A percentile compares a stretch with the other conserved stretches of the same genome.
Evolutionary conservation across 257 asterid genomes (phyloP).

Genomic region (Gentiana macrophylla): DNA sequence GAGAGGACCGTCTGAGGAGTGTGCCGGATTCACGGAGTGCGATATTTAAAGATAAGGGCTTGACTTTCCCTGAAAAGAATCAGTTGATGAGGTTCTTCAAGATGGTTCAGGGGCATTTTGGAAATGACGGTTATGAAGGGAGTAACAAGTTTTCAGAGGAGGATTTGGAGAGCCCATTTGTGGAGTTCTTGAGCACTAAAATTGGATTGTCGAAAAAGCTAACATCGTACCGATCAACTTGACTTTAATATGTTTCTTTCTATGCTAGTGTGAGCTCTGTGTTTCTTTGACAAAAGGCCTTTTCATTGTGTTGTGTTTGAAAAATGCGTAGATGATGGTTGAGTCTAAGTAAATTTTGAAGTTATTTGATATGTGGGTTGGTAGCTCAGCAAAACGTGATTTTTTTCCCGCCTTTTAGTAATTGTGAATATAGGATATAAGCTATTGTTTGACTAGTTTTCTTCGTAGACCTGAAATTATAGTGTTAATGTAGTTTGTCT

Average conservation of each 20-base stretch:
- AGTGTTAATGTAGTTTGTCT: too few relatives aligned
- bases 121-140: slow-evolving; percentile 25
- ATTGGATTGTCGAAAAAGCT: slow-evolving; percentile 65
- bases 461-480: too few relatives aligned
- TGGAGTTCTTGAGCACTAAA: slow-evolving; percentile 45
- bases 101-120: slow-evolving; percentile 62
- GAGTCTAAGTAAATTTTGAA: too few relatives aligned
- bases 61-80: slow-evolving; percentile 64
- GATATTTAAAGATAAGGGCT: slow-evolving; percentile 49
- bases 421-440: too few relatives aligned
- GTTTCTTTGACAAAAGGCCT: background rate
- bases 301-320: too few relatives aligned
- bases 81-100: slow-evolving; percentile 84
- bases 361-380: too few relatives aligned
- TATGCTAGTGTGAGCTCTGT: slow-evolving; percentile 23
- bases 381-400: too few relatives aligned
- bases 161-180: slow-evolving; percentile 78
- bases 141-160: slow-evolving; percentile 35
- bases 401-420: too few relatives aligned
- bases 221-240: slow-evolving; percentile 59
- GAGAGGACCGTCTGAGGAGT: slow-evolving; percentile 38
- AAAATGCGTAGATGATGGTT: background rate
- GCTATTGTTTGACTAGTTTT: too few relatives aligned
- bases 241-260: slow-evolving; percentile 9
- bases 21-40: slow-evolving; percentile 87